Base-by-base conservation (phyloP, 148 eudicot species). In the Beta vulgaris region DNA sequence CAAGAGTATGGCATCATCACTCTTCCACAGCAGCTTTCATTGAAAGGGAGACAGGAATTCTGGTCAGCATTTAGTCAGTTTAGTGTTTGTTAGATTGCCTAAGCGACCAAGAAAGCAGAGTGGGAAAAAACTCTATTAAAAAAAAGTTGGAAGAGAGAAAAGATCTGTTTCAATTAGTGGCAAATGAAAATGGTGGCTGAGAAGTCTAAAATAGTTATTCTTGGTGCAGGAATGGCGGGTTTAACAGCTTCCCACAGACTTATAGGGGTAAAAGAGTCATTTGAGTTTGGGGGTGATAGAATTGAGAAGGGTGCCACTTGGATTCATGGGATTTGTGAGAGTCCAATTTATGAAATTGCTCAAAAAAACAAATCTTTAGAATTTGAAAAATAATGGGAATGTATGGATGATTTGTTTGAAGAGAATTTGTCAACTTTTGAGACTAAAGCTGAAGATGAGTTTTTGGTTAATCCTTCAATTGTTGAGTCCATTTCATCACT, bases 201-300 rank as follows among this genome's bases (percentile, higher is more conserved):
- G 77, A 94, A 83, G 84, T 88, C 96, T 44, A 86, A 90, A 84
- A 74, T 94, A 46, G 96, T 94, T 77, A 84, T 94, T 35, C 79
- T 94, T 62, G 97, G 98, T 15, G 98, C 98, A 29, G 98, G 98
- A 80, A 90, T 94, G 89, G 97, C 98, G 6, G 98, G 98, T 11
- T 67, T 94, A 25, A 86, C 97, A 43, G 98, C 98, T 64, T 96
- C 97, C 3, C 76, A 87, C 81, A 94, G 82, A 96, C 89, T 94
- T 87, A 87, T 80, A 84, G 80, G 80, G 69, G 81, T 83, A 64
- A 80, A 71, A 37, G 88, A 86, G 31, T 61, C 74, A 29, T 86
- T 94, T 65, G 96, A 87, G 87, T 94, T 94, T 78, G 84, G 85
- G 31, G 96, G 92, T 61, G 89, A 89, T 73, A 77, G 88, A 64